Base-by-base conservation (phyloP, 2,329 filamentous ascomycete species). In the Orbilia blumenaviensis region DNA sequence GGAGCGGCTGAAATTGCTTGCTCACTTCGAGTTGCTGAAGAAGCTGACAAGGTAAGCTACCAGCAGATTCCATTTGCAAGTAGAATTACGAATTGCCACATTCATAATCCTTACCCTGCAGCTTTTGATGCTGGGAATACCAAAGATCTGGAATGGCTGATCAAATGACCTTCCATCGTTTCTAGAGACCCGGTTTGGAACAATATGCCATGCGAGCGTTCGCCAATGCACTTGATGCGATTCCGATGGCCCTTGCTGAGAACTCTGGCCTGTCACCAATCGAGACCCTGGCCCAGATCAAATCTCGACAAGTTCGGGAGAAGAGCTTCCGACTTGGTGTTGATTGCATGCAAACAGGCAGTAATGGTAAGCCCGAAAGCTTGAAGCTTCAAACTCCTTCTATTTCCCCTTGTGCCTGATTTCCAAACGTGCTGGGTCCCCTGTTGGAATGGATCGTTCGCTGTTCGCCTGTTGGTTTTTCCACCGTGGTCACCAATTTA, bases 161-260 rank as follows among this genome's bases (percentile, higher is more conserved):
- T 75, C 71, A 75, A 74, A 62, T 75, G 71, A 75, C 71, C 52
- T 50, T 38, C 63, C 44, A 4, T 66, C 50, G 32, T 38, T 44
- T 71, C 66, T 82, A 89, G 89, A 97, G 93, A 62, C 92, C 94
- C 23, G 95, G 95, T n/a, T 89, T 99, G 41, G 94, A 97, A 85
- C 95, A 99, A 85, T 99, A 99, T 84, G 94, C 94, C 79, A 99
- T 99, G 94, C 92, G 95, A 77, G 95, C 95, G 23, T 99, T 99
- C 82, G 89, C 95, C 77, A 94, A 98, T 84, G 96, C 95, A 3
- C 89, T 99, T 36, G 95, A 99, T 83, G 88, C 92, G 1, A 88
- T 99, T 0, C 95, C 95, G 34, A 95, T 99, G 93, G 93, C 95
- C 1, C 87, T 99, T 76, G 94, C 95, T 8, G 94, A 99, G 87